Evolutionary conservation across 2,329 filamentous ascomycete species (phyloP).

Genomic region (Penicillium frequentans): DNA sequence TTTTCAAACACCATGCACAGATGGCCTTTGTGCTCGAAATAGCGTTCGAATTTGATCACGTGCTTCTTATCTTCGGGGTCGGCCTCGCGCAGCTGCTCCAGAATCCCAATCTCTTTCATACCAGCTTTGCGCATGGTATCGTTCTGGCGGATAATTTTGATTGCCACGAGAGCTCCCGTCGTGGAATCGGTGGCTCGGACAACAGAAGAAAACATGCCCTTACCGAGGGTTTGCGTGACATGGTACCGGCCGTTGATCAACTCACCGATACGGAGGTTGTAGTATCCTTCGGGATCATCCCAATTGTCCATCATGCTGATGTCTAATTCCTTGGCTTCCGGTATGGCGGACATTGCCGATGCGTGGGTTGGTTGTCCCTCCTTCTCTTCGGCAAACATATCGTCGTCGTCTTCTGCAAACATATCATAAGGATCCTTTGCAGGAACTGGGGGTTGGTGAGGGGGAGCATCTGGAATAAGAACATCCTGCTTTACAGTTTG

Average conservation of each 20-base stretch:
- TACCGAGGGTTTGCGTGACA: conserved; percentile 81
- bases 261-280: conserved; percentile 91
- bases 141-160: conserved; percentile 98
- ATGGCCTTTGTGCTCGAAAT: conserved; percentile 93
- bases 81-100: conserved; percentile 80
- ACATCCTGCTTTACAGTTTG: conserved; percentile 55
- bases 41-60: conserved; percentile 80
- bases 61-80: conserved; percentile 91
- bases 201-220: conserved; percentile 97
- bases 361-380: conserved; percentile 49
- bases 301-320: conserved; percentile 84
- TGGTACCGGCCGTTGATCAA: conserved; percentile 86
- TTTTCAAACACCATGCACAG: conserved; percentile 97
- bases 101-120: conserved; percentile 89
- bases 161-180: conserved; percentile 76
- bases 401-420: conserved; percentile 68
- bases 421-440: conserved; percentile 60
- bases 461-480: conserved; percentile 42
- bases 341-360: conserved; percentile 51
- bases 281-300: conserved; percentile 94
- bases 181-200: conserved; percentile 79
- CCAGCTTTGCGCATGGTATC: conserved; percentile 89
- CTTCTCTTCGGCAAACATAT: conserved; percentile 84
- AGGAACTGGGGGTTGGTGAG: conserved; percentile 32
- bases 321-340: conserved; percentile 59